Conservation (phyloP, 176 grass and related monocot species). For the Luzula sylvatica region DNA sequence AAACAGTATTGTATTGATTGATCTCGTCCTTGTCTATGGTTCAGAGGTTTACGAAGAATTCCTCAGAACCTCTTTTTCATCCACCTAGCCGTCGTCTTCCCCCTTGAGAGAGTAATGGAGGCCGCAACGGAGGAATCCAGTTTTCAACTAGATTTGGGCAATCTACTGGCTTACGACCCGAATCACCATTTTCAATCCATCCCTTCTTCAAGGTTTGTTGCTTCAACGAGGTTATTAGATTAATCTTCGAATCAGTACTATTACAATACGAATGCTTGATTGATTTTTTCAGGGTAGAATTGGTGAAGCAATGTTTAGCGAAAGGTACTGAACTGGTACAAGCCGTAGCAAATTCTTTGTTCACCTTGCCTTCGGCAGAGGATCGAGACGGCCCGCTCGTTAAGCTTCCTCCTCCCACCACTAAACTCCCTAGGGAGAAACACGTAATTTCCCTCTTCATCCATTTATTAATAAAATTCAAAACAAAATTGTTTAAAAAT, state of each 20-base stretch:
- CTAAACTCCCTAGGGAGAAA: slow-evolving; percentile 76
- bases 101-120: neutral
- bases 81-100: slow-evolving; percentile 2
- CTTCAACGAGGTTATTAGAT: no score
- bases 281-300: slow-evolving; percentile 36
- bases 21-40: no score
- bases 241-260: no score
- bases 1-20: no score
- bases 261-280: no score
- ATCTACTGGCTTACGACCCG: slow-evolving; percentile 62
- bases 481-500: neutral
- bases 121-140: neutral
- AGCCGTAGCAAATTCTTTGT: slow-evolving; percentile 58
- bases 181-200: slow-evolving; percentile 39
- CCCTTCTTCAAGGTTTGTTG: slow-evolving; percentile 26
- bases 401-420: slow-evolving; percentile 34
- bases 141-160: slow-evolving; percentile 65
- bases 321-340: slow-evolving; percentile 72
- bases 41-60: no score
- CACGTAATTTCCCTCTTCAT: slow-evolving; percentile 33
- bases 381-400: slow-evolving; percentile 65
- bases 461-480: neutral
- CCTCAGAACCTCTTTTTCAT: slow-evolving; percentile 4
- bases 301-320: slow-evolving; percentile 47
- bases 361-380: slow-evolving; percentile 47